Conservation (phyloP, 352 stramenopile species). For the Pythium oligandrum region DNA sequence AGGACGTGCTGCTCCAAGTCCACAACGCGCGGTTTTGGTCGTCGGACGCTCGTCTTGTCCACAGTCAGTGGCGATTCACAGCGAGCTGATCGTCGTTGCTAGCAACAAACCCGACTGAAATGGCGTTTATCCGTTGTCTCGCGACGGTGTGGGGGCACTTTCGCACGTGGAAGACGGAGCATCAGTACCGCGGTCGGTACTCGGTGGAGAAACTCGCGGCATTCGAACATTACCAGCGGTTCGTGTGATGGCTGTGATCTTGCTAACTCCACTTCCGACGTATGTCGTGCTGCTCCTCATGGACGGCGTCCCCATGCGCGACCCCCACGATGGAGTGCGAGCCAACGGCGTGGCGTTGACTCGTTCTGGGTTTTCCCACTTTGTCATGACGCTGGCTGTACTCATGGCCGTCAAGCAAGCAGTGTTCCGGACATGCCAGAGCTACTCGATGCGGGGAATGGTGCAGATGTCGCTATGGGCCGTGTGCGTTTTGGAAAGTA, state of each 20-base stretch:
- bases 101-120: too few species aligned
- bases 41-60: too few species aligned
- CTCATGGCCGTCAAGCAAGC: constrained; percentile 15
- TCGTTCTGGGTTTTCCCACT: constrained; percentile 12
- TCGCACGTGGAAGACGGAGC: too few species aligned
- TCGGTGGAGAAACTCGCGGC: constrained; percentile 17
- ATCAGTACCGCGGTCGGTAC: constrained; percentile 17
- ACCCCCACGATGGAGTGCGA: constrained; percentile 1
- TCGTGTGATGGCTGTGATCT: not conserved
- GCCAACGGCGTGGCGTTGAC: not conserved
- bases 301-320: constrained; percentile 11
- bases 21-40: too few species aligned
- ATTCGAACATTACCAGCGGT: constrained; percentile 12
- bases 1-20: too few species aligned
- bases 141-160: too few species aligned
- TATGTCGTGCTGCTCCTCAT: constrained; percentile 3
- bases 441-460: constrained; percentile 1
- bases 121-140: too few species aligned
- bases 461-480: constrained; percentile 6
- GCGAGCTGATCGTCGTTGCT: too few species aligned
- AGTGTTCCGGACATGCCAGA: constrained; percentile 2
- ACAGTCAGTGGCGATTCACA: too few species aligned
- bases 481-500: constrained; percentile 2
- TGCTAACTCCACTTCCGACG: not conserved
- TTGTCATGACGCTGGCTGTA: constrained; percentile 8